A percentile compares a stretch with the other conserved stretches of the same genome.
Evolutionary conservation across 2,329 filamentous ascomycete species (phyloP).

Genomic region (Xylaria sp.): DNA sequence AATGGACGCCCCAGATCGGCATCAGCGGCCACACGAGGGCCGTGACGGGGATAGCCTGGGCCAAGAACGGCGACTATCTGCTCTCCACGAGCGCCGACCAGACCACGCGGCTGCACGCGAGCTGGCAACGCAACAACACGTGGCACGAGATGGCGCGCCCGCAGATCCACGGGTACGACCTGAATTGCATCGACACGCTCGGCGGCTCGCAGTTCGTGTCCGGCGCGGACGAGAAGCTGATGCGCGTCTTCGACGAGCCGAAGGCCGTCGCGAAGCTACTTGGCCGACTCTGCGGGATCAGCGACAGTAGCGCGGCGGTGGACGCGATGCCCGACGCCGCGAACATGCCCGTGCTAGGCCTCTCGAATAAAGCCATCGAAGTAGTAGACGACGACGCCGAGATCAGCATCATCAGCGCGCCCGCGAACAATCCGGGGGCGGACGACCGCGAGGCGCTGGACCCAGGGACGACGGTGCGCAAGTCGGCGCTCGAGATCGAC

Average conservation of each 20-base stretch:
- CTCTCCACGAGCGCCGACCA: constrained; percentile 92
- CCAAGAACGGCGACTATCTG: constrained; percentile 82
- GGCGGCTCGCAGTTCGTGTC: constrained; percentile 84
- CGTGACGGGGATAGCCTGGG: constrained; percentile 87
- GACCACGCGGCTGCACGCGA: constrained; percentile 86
- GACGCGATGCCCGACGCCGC: constrained; percentile 81
- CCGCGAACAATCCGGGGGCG: constrained; percentile 55
- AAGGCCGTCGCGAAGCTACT: constrained; percentile 83
- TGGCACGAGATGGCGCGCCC: constrained; percentile 98
- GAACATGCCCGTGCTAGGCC: constrained; percentile 91
- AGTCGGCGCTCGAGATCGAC: constrained; percentile 71
- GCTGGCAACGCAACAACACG: constrained; percentile 73
- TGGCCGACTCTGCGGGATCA: constrained; percentile 72
- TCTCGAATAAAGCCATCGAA: constrained; percentile 94
- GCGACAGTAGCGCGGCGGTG: constrained; percentile 48
- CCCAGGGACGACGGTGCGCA: constrained; percentile 65
- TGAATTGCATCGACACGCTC: constrained; percentile 90
- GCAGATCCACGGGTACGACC: constrained; percentile 97
- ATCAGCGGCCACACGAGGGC: constrained; percentile 86
- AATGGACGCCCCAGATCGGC: constrained; percentile 81
- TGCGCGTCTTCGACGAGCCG: constrained; percentile 93
- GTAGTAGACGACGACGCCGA: constrained; percentile 58
- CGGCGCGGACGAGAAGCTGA: constrained; percentile 96
- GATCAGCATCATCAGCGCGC: constrained; percentile 36
- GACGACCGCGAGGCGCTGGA: constrained; percentile 64